phyloP scores from a whole-genome alignment of 202 grass and related monocot species.

The Alloteropsis angusta region DNA sequence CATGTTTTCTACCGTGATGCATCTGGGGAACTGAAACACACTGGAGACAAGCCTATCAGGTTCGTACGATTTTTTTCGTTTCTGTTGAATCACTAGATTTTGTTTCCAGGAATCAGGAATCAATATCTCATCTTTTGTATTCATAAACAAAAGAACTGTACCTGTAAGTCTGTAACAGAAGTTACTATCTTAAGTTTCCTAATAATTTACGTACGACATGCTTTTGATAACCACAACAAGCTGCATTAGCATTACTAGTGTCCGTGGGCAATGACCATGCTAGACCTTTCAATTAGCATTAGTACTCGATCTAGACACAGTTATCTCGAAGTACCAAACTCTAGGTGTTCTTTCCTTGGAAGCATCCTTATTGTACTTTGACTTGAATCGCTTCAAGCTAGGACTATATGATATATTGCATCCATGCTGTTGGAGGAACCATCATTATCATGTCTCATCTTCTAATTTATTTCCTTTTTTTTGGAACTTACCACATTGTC shows the following conservation, averaged over 20 bases:
- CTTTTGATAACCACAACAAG: neutral
- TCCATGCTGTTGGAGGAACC: neutral
- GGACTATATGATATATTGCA: neutral
- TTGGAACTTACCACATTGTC: no score
- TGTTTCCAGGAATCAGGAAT: neutral
- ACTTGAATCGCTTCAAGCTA: conserved; percentile 8
- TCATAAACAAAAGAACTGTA: neutral
- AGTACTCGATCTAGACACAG: neutral
- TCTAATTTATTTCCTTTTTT: neutral
- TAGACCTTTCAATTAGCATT: neutral
- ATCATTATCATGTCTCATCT: neutral
- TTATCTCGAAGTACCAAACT: conserved; percentile 17
- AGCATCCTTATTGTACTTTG: conserved; percentile 30
- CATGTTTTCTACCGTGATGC: conserved; percentile 80
- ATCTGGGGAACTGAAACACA: conserved; percentile 59
- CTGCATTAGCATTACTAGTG: neutral
- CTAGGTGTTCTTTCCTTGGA: conserved; percentile 34
- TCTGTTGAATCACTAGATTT: neutral
- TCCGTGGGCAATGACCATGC: neutral
- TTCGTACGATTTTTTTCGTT: conserved; percentile 10
- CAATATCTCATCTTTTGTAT: neutral
- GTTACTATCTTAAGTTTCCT: neutral
- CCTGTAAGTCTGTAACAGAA: neutral
- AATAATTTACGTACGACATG: neutral
- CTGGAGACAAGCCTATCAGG: conserved; percentile 95